phyloP scores from a whole-genome alignment of 768 basidiomycete species.

The Tylopilus subfusipes region DNA sequence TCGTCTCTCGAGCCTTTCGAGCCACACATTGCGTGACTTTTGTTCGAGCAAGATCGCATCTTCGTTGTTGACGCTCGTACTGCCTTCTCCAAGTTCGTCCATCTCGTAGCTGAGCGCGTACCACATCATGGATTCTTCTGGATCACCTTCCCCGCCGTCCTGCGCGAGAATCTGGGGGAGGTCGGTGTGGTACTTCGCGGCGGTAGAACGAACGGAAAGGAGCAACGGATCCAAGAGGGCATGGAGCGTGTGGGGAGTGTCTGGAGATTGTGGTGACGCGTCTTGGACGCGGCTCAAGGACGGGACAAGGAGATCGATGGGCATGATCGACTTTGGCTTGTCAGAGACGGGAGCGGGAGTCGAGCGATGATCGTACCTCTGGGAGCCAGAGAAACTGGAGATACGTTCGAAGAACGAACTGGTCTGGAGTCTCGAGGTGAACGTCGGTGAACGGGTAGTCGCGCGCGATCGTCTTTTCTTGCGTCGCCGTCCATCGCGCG shows the following conservation, averaged over 20 bases:
- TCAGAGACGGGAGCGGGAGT: constrained; percentile 10
- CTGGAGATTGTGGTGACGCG: constrained; percentile 26
- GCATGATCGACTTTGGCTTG: constrained; percentile 62
- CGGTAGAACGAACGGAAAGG: constrained; percentile 50
- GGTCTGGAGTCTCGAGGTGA: constrained; percentile 46
- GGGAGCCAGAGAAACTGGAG: constrained; percentile 79
- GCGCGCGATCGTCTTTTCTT: constrained; percentile 53
- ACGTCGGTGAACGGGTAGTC: constrained; percentile 54
- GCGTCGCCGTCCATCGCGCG: constrained; percentile 52
- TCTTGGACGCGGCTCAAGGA: constrained; percentile 50
- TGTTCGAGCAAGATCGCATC: constrained; percentile 40
- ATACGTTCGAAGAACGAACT: constrained; percentile 61
- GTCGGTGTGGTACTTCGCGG: constrained; percentile 63
- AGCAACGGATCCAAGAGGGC: constrained; percentile 57
- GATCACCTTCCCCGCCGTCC: constrained; percentile 57
- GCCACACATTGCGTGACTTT: constrained; percentile 52
- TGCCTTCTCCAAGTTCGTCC: constrained; percentile 31
- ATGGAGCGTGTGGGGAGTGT: constrained; percentile 53
- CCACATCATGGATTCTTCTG: constrained; percentile 78
- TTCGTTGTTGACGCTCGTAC: constrained; percentile 17
- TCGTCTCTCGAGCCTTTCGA: constrained; percentile 64
- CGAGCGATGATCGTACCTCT: constrained; percentile 43
- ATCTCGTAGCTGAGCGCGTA: constrained; percentile 60
- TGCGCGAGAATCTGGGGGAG: constrained; percentile 56
- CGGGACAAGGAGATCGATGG: constrained; percentile 53